These are phyloP conservation scores for Candida insectorum DNA, from an alignment of 805 yeast species.

Conservation along the genomic window DNA sequence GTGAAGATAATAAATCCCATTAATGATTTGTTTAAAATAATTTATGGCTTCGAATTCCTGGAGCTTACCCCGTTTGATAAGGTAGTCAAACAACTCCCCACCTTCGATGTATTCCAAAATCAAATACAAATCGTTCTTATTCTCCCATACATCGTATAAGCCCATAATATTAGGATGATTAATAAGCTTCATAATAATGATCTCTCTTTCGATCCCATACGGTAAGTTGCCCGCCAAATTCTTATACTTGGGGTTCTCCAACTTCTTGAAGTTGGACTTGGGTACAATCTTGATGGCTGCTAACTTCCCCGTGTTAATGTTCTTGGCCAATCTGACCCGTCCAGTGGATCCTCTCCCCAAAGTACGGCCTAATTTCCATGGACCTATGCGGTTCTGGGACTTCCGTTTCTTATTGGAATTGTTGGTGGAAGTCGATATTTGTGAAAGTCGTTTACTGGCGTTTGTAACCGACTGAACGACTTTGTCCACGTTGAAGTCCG, in stretches of 20 bases:
- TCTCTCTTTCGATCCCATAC: conserved; percentile 83
- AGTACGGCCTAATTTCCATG: conserved; percentile 95
- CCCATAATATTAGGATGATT: conserved; percentile 78
- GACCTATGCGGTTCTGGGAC: conserved; percentile 69
- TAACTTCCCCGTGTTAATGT: conserved; percentile 75
- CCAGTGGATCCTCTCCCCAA: conserved; percentile 97
- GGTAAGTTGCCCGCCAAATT: conserved; percentile 44
- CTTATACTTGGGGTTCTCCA: conserved; percentile 45
- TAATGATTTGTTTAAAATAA: conserved; percentile 82
- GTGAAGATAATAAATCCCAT: conserved; percentile 82
- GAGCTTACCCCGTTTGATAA: conserved; percentile 83
- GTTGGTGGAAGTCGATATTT: conserved; percentile 42
- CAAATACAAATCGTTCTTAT: conserved; percentile 74
- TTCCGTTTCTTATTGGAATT: conserved; percentile 41
- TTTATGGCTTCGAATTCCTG: conserved; percentile 87
- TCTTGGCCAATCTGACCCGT: conserved; percentile 87
- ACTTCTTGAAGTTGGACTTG: conserved; percentile 61
- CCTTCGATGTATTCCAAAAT: conserved; percentile 96
- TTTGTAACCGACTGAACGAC: conserved; percentile 45
- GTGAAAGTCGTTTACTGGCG: conserved; percentile 49
- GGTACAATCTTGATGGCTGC: conserved; percentile 98
- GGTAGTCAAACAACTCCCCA: conserved; percentile 90
- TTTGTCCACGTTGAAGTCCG: conserved; percentile 27
- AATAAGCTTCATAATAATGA: conserved; percentile 77
- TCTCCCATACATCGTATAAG: conserved; percentile 84